Base-by-base conservation (phyloP, 164 flowering plant genomes). In the Annona squamosa region DNA sequence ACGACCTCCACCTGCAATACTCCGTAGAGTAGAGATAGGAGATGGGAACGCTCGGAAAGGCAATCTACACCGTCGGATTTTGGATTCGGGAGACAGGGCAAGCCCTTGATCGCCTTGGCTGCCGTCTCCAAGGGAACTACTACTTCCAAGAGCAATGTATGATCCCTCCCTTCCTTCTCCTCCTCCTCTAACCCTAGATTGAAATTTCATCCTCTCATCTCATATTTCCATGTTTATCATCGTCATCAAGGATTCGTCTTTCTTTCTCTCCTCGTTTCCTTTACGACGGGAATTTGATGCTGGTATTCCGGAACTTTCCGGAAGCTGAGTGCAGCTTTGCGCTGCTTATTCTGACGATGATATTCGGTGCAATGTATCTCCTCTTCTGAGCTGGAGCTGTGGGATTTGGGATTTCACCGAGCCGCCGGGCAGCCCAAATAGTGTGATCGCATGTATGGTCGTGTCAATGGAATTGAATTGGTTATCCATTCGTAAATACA, bases 81-180 rank as follows among this genome's bases (percentile, higher is more conserved):
- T 91, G 97, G 97, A 87, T 91, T 82, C 86, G 97, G 6, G 97
- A 91, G 82, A 90, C 94, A 44, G 97, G 97, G 44, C 97, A 90
- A 77, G 97, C 97, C 76, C 71, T 91, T 4, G 97, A 92, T 91
- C 97, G 97, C 48, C 90, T 92, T 64, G 97, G 96, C 56, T 81
- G 83, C 79, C 95, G 97, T 78, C 91, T 92, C 75, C 97, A 91
- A 73, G 97, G 96, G 70, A 90, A 82, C 79, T 85, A 89, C 81
- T 82, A 83, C 84, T 92, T 92, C 84, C 87, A 85, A 65, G 96
- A 92, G 79, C 91, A 89, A 71, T 82, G 97, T 92, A 83, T 66
- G 76, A 5, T 46, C 16, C 13, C 7, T 47, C 41, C 45, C 37
- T 43, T 71, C 77, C 16, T 48, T 16, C 10, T 7, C 46, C 43